These are phyloP conservation scores for Colletotrichum somersetense DNA, from an alignment of 2,329 filamentous ascomycete genomes.

Conservation along the genomic window DNA sequence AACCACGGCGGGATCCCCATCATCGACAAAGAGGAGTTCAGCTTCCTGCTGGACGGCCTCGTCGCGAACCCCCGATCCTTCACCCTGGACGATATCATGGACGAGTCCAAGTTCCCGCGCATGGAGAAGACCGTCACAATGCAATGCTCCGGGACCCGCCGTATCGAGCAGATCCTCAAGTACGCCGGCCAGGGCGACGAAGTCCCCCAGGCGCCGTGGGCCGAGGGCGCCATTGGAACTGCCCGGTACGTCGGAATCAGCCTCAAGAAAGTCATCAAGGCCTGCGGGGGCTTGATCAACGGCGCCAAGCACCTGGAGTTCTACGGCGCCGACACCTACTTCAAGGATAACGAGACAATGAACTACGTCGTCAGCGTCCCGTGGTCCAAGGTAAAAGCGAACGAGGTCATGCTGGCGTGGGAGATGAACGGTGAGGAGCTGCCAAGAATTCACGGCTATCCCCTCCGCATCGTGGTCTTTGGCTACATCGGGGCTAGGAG, in stretches of 20 bases:
- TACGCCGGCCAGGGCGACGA: constrained; percentile 78
- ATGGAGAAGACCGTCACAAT: constrained; percentile 71
- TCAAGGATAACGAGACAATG: constrained; percentile 73
- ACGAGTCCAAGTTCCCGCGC: constrained; percentile 71
- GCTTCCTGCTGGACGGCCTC: constrained; percentile 69
- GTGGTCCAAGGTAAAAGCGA: constrained; percentile 74
- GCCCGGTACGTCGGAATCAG: constrained; percentile 73
- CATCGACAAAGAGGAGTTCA: constrained; percentile 69
- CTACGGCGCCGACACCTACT: constrained; percentile 79
- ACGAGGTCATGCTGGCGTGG: constrained; percentile 77
- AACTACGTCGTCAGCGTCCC: constrained; percentile 79
- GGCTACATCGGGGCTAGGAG: constrained; percentile 77
- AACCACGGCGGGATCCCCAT: constrained; percentile 80
- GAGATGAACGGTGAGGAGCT: constrained; percentile 78
- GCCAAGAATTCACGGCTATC: constrained; percentile 75
- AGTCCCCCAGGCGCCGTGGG: constrained; percentile 67
- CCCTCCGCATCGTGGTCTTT: constrained; percentile 71
- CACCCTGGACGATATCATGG: constrained; percentile 70
- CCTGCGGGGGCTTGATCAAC: constrained; percentile 71
- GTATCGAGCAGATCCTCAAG: constrained; percentile 75
- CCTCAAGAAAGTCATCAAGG: constrained; percentile 77
- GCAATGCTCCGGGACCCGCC: constrained; percentile 77
- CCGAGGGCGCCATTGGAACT: constrained; percentile 76
- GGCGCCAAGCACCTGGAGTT: constrained; percentile 74
- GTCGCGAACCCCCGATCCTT: constrained; percentile 70